Evolutionary conservation across 805 yeast species (phyloP).

Genomic region (Candida methanosorbosa): DNA sequence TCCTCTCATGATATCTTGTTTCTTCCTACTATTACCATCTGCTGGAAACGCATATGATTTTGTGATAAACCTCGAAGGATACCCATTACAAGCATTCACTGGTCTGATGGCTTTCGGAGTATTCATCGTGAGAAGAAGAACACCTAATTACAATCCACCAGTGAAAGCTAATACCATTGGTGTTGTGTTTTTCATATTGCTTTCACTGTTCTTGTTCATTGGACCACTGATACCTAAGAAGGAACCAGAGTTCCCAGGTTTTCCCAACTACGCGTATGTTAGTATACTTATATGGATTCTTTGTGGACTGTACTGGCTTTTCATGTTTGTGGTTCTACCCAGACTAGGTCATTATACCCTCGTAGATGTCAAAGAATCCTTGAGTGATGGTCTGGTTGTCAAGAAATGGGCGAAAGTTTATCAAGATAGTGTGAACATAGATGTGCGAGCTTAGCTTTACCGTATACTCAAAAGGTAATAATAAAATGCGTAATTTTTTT

Average conservation of each 20-base stretch:
- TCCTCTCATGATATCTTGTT: conserved; percentile 32
- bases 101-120: conserved; percentile 49
- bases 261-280: conserved; percentile 43
- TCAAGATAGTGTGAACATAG: background rate
- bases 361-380: conserved; percentile 27
- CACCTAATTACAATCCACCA: conserved; percentile 40
- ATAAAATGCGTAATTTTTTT: too few relatives aligned
- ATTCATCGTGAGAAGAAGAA: conserved; percentile 44
- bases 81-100: conserved; percentile 40
- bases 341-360: conserved; percentile 35
- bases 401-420: conserved; percentile 43
- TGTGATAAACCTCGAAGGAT: conserved; percentile 43
- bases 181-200: conserved; percentile 33
- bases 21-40: conserved; percentile 33
- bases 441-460: too few relatives aligned
- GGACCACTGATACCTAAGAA: conserved; percentile 41
- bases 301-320: conserved; percentile 48
- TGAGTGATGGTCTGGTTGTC: conserved; percentile 51
- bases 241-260: conserved; percentile 23
- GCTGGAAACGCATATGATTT: conserved; percentile 43
- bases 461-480: too few relatives aligned
- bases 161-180: conserved; percentile 44
- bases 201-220: conserved; percentile 39
- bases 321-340: conserved; percentile 43
- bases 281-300: conserved; percentile 31